These are phyloP conservation scores for Nicotiana knightiana DNA, from an alignment of 257 asterid species.

Conservation along the genomic window DNA sequence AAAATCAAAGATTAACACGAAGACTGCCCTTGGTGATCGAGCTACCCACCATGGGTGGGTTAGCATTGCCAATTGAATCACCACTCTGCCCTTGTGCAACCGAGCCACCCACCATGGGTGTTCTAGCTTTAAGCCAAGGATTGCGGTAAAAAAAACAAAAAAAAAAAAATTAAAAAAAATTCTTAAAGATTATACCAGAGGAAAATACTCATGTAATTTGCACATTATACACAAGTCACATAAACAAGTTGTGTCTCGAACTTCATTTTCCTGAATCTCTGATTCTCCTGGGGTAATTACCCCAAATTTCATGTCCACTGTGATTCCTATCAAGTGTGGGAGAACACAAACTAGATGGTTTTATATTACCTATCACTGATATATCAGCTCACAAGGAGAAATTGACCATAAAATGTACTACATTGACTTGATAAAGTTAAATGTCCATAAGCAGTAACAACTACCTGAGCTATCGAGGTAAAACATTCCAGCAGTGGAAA, in stretches of 20 bases:
- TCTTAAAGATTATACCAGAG: neutral
- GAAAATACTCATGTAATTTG: neutral
- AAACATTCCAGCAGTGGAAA: conserved; percentile 95
- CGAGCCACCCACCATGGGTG: no score
- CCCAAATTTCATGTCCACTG: neutral
- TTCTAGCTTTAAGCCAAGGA: no score
- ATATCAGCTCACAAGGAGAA: no score
- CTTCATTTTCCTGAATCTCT: neutral
- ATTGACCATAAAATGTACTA: no score
- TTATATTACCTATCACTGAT: no score
- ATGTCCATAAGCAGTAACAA: neutral
- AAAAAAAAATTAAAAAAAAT: no score
- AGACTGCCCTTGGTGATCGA: no score
- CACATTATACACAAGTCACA: neutral
- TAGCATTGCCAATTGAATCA: no score
- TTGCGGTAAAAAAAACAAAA: no score
- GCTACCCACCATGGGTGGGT: no score
- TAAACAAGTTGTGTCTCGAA: neutral
- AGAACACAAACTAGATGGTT: neutral
- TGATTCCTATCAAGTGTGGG: neutral
- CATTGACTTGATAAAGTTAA: neutral
- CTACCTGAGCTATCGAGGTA: conserved; percentile 92
- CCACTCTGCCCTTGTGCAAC: no score
- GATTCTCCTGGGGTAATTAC: neutral
- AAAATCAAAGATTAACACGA: no score